Evolutionary conservation across 2,329 filamentous ascomycete species (phyloP).

Genomic region (Claviceps cyperi): DNA sequence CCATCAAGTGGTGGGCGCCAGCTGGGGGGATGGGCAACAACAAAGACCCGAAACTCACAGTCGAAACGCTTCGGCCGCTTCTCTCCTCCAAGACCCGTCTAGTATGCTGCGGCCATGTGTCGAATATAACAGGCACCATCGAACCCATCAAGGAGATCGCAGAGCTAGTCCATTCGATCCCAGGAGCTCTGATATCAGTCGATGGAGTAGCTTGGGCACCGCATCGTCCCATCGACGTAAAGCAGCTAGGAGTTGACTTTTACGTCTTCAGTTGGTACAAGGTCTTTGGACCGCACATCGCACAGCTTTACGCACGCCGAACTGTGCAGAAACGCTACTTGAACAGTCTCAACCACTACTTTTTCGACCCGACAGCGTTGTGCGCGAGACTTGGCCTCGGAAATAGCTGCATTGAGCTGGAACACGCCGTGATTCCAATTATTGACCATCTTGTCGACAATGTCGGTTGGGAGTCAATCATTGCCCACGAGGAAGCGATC

Average conservation of each 20-base stretch:
- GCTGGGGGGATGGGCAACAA: slow-evolving; percentile 8
- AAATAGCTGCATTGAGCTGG: slow-evolving; percentile 56
- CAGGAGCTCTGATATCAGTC: slow-evolving; percentile 47
- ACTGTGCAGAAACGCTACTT: slow-evolving; percentile 37
- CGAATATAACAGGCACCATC: slow-evolving; percentile 60
- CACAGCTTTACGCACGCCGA: slow-evolving; percentile 52
- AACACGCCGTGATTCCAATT: slow-evolving; percentile 46
- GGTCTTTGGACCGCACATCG: slow-evolving; percentile 62
- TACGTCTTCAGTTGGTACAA: slow-evolving; percentile 78
- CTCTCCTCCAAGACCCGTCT: slow-evolving; percentile 51
- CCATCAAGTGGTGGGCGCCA: slow-evolving; percentile 57
- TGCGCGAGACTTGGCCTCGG: slow-evolving; percentile 55
- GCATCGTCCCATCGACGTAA: slow-evolving; percentile 55
- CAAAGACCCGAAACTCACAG: slow-evolving; percentile 28
- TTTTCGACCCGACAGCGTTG: slow-evolving; percentile 45
- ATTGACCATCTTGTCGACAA: slow-evolving; percentile 41
- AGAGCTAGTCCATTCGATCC: slow-evolving; percentile 31
- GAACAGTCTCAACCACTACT: slow-evolving; percentile 47
- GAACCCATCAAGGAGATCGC: slow-evolving; percentile 39
- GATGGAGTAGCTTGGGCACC: slow-evolving; percentile 68
- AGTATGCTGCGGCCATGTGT: slow-evolving; percentile 59
- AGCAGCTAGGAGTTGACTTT: slow-evolving; percentile 55
- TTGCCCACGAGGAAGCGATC: slow-evolving; percentile 44
- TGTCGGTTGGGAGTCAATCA: slow-evolving; percentile 35
- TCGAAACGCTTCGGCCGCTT: slow-evolving; percentile 40